These are phyloP conservation scores for Arthrobotrys iridis DNA, from an alignment of 2,329 filamentous ascomycete species.

Conservation along the genomic window DNA sequence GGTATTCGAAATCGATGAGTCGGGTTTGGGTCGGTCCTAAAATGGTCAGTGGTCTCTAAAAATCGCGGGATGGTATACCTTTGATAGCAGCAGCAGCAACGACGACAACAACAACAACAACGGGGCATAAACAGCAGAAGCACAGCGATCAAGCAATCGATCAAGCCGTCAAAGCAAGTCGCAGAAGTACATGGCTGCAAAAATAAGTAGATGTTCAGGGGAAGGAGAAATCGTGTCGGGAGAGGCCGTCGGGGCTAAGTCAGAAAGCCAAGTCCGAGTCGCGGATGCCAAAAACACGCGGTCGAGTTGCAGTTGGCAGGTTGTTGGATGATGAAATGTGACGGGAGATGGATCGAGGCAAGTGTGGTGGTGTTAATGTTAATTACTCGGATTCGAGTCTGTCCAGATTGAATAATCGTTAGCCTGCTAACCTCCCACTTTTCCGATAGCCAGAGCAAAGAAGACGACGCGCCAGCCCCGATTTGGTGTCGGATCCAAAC, in stretches of 20 bases:
- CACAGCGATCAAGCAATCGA: background rate
- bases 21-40: constrained; percentile 26
- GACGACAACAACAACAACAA: constrained; percentile 8
- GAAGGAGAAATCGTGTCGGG: background rate
- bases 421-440: background rate
- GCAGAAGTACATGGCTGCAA: background rate
- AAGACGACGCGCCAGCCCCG: constrained; percentile 31
- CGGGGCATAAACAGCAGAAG: constrained; percentile 8
- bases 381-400: too few relatives aligned
- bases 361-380: background rate
- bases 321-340: background rate
- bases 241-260: background rate
- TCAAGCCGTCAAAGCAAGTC: constrained; percentile 23
- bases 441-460: background rate
- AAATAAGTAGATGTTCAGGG: background rate
- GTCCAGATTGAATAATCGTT: background rate
- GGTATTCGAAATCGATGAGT: constrained; percentile 4
- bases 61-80: constrained; percentile 43
- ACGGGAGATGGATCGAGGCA: constrained; percentile 5
- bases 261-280: background rate
- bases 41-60: constrained; percentile 41
- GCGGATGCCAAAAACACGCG: constrained; percentile 20
- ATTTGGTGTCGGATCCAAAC: constrained; percentile 32
- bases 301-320: background rate
- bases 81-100: too few relatives aligned